Evolutionary conservation across 345 rosid species (phyloP), one percentile per base, ranked within the genome.

Genomic region (Litchi chinensis): DNA sequence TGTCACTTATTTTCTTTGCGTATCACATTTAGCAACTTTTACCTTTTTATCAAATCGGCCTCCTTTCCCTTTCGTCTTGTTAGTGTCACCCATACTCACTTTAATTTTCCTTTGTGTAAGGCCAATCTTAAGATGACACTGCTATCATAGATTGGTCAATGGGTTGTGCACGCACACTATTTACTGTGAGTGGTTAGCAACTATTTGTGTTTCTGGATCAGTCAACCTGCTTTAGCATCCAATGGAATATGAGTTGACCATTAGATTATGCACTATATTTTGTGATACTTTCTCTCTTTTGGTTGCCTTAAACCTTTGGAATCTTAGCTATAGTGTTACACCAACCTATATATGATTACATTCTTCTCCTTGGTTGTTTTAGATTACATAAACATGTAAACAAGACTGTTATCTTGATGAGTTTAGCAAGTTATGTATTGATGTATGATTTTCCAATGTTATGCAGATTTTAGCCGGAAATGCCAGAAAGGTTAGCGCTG

Each of bases 401-500:
- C 21, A 69, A 70, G 21, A 73, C 62, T 46, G 5, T 22, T 44
- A 66, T 24, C 56, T 59, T 72, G 74, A 65, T 63, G 39, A 67
- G 50, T 80, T 69, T 54, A 18, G 70, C 43, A 76, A 54, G 39
- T 68, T 77, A 67, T 62, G 56, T 57, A 75, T 66, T 65, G 32
- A 46, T 76, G 60, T 50, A 8, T 77, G 59, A 18, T 28, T 39
- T 43, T 67, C 70, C 70, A n/a, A 68, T 57, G 70, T 52, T 75
- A 43, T 77, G 83, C 91, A 94, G 99, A 88, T 96, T 82, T 85
- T 94, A 76, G 98, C 94, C 44, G 99, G 98, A 75, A 96, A 96
- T 85, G 98, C 99, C 71, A 89, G 98, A 84, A 94, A 96, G 87
- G 98, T 96, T 60, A 85, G 97, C 68, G 98, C 98, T 50, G 94